These are phyloP conservation scores for Globisporangium rhizosaccharum DNA, from an alignment of 352 stramenopile species.

Conservation along the genomic window DNA sequence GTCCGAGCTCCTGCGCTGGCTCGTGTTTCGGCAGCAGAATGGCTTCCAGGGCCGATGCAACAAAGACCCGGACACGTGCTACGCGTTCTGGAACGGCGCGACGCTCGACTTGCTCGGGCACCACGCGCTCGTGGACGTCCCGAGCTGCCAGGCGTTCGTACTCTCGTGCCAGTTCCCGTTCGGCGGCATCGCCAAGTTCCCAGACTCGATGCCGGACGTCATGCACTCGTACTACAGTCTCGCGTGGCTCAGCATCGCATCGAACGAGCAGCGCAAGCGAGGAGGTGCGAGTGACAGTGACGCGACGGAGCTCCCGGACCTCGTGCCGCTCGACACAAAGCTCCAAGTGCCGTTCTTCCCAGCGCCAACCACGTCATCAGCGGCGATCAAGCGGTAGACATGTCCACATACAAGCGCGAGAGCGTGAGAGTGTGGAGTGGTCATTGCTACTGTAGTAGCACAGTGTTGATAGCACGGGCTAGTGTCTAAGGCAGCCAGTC, in stretches of 20 bases:
- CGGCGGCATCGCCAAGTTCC: constrained; percentile 85
- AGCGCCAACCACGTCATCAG: constrained; percentile 9
- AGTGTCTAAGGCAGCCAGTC: no score
- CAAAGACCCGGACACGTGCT: constrained; percentile 88
- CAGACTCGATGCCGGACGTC: constrained; percentile 74
- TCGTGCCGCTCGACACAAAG: constrained; percentile 60
- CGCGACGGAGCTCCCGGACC: constrained; percentile 23
- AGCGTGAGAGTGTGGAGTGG: neutral
- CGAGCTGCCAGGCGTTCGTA: constrained; percentile 69
- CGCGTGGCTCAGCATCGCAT: constrained; percentile 84
- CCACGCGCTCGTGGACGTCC: constrained; percentile 71
- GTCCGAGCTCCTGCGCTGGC: constrained; percentile 69
- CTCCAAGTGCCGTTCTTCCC: constrained; percentile 76
- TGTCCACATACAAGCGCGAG: neutral
- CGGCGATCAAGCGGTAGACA: constrained; percentile 11
- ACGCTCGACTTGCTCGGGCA: constrained; percentile 76
- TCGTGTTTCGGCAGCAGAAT: constrained; percentile 77
- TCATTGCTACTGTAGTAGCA: no score
- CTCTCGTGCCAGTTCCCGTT: constrained; percentile 78
- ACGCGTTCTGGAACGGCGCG: constrained; percentile 91
- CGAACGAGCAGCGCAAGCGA: constrained; percentile 16
- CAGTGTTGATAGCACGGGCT: no score
- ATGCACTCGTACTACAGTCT: constrained; percentile 92
- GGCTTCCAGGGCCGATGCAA: constrained; percentile 90
- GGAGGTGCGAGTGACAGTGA: constrained; percentile 10